Base-by-base conservation (phyloP, 2,329 filamentous ascomycete species). In the Aspergillus cejpii region DNA sequence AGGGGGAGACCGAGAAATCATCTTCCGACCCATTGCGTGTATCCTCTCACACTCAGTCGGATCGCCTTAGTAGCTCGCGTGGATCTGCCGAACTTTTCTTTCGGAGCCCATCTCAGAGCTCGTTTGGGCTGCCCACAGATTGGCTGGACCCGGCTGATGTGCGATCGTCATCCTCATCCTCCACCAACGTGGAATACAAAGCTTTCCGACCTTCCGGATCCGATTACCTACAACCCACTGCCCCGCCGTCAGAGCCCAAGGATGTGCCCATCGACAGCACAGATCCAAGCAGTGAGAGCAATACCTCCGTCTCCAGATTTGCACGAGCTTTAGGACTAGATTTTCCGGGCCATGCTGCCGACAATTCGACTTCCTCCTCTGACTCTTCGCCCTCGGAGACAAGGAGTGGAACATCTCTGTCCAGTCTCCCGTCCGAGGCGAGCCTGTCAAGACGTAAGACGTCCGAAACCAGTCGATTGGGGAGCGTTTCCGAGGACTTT, bases 361-460 rank as follows among this genome's bases (percentile, higher is more conserved):
- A 80, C 1, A 76, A 78, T 48, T 87, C 83, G 1, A 75, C 77
- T 20, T 82, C 81, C 0, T 87, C 84, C 0, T 80, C 77, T 14
- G 74, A 75, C 36, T 86, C 83, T 2, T 76, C 73, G 1, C 76
- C 74, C 29, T 84, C 80, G 43, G 74, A 75, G n/a, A 68, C 66
- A 1, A 79, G 79, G 55, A 76, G 77, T 48, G 68, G 76, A 1
- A 85, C 82, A 56, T 83, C 82, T 6, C 73, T 74, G 49, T 81
- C 80, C 2, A 82, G 77, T 50, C 74, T 78, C 3, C 73, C 78
- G 3, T 70, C 69, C 2, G 68, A 67, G 38, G 54, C 45, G 1
- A 66, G 60, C 39, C 44, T 56, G 28, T 58, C 54, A 14, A 48
- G 58, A 45, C 51, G 52, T 10, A 66, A 68, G 47, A 55, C 57